Evolutionary conservation across 495 filamentous ascomycete species (phyloP).

Genomic region (Hypoxylon crocopeplum): DNA sequence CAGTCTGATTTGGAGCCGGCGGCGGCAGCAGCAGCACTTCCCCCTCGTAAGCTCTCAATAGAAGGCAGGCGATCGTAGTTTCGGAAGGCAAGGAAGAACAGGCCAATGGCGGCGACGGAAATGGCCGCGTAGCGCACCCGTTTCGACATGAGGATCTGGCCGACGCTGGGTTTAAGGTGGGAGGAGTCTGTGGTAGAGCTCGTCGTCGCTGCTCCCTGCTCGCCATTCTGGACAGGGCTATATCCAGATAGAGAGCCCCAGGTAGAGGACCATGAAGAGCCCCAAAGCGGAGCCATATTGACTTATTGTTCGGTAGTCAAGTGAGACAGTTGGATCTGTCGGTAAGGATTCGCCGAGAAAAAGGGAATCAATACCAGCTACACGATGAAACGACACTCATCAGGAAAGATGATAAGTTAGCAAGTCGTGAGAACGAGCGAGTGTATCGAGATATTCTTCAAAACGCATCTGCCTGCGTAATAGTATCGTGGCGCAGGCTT

Average conservation of each 20-base stretch:
- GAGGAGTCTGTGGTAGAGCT: slow-evolving; percentile 25
- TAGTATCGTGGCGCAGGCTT: slow-evolving; percentile 19
- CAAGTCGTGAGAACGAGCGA: background rate
- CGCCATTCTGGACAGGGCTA: slow-evolving; percentile 32
- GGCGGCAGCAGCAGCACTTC: slow-evolving; percentile 7
- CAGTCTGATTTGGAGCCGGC: slow-evolving; percentile 36
- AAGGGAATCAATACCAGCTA: slow-evolving; percentile 26
- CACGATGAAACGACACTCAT: slow-evolving; percentile 26
- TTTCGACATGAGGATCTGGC: slow-evolving; percentile 41
- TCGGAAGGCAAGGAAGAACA: slow-evolving; percentile 41
- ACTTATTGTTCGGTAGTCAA: background rate
- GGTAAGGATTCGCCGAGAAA: slow-evolving; percentile 23
- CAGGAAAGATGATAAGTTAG: background rate
- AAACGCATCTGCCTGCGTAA: slow-evolving; percentile 1
- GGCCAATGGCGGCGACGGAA: slow-evolving; percentile 31
- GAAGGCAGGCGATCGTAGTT: slow-evolving; percentile 42
- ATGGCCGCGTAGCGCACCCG: slow-evolving; percentile 37
- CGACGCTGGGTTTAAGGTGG: slow-evolving; percentile 41
- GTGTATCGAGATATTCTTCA: background rate
- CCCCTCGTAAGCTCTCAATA: slow-evolving; percentile 34
- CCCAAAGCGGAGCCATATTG: slow-evolving; percentile 42
- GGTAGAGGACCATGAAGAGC: slow-evolving; percentile 38
- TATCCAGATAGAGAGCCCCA: slow-evolving; percentile 39
- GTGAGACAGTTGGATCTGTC: slow-evolving; percentile 23
- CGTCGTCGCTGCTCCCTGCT: slow-evolving; percentile 17